Conservation (phyloP, 768 basidiomycete genomes). For the Lactarius tabidus region DNA sequence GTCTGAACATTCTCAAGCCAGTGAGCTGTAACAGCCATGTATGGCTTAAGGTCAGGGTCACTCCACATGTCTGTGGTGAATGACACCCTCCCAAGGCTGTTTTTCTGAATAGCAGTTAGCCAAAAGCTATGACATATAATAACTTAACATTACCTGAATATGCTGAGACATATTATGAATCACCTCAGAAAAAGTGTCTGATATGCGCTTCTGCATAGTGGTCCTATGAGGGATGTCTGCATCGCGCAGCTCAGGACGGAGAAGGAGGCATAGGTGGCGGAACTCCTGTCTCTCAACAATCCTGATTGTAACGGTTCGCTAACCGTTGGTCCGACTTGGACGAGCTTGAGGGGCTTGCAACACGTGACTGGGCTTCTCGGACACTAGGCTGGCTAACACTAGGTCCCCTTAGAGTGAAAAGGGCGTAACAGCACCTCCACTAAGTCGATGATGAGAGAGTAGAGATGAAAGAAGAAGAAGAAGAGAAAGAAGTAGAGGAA, state of each 20-base stretch:
- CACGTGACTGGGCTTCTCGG: too few species aligned
- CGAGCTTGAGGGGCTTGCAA: too few species aligned
- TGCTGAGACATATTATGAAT: background rate
- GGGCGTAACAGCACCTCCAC: too few species aligned
- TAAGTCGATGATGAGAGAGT: too few species aligned
- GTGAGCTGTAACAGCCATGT: constrained; percentile 8
- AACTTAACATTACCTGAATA: constrained; percentile 1
- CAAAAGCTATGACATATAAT: background rate
- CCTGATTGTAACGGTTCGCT: too few species aligned
- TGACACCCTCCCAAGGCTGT: background rate
- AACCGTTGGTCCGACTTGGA: too few species aligned
- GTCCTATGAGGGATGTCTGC: background rate
- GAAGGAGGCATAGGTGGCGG: background rate
- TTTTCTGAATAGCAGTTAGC: background rate
- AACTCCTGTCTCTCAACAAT: background rate
- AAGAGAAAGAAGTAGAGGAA: too few species aligned
- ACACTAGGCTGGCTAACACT: too few species aligned
- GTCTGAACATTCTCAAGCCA: background rate
- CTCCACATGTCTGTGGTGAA: constrained; percentile 8
- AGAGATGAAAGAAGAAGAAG: too few species aligned
- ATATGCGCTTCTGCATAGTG: background rate
- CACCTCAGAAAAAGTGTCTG: background rate
- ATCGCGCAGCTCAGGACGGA: background rate
- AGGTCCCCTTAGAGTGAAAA: too few species aligned
- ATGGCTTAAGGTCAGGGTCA: background rate